Percentiles rank a stretch among this genome's conserved stretches.
Conservation (phyloP, 2,329 filamentous ascomycete species). For the Pseudocercospora crystallina region DNA sequence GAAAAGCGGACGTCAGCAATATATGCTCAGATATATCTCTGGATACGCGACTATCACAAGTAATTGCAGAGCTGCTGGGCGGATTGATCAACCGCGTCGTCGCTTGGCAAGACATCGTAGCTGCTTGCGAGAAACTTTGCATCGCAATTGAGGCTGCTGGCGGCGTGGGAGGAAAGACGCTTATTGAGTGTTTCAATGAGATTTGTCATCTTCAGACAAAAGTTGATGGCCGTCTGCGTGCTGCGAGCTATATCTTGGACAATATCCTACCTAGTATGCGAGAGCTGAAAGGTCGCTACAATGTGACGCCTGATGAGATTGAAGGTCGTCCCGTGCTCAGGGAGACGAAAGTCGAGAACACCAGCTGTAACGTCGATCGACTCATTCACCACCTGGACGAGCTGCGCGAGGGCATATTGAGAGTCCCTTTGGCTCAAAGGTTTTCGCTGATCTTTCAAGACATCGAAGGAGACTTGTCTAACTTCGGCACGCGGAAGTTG, state of each 20-base stretch:
- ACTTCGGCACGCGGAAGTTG: no score
- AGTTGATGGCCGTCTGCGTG: no score
- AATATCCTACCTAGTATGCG: background rate
- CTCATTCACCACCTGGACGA: no score
- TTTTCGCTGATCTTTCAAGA: no score
- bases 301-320: background rate
- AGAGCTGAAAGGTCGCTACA: background rate
- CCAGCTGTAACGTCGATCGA: no score
- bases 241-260: background rate
- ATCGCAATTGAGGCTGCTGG: background rate
- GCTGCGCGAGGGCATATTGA: no score
- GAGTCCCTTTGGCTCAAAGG: no score
- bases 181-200: background rate
- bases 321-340: no score
- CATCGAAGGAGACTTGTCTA: no score
- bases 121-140: background rate
- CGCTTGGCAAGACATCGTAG: conserved; percentile 5
- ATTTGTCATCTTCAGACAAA: no score
- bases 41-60: background rate
- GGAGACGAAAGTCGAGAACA: no score
- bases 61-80: background rate
- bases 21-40: background rate
- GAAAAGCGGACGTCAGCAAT: background rate
- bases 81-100: background rate
- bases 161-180: no score